Evolutionary conservation across 73 alveolate species (phyloP).

Genomic region (Tetrahymena elliotti): DNA sequence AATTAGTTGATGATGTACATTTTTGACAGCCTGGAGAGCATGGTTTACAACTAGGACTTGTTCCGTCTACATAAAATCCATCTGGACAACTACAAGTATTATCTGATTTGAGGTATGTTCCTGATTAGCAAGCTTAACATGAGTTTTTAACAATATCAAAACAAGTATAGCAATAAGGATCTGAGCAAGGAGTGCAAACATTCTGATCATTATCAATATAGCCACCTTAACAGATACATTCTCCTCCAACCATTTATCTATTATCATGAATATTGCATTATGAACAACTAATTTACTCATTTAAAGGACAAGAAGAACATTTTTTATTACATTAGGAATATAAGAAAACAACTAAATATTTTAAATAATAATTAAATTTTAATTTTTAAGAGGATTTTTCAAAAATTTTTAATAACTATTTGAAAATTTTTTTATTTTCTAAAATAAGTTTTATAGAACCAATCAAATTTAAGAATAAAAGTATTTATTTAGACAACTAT

Average conservation of each 20-base stretch:
- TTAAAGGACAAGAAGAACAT: background rate
- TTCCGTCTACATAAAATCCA: background rate
- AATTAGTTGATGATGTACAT: background rate
- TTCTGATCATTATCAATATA: background rate
- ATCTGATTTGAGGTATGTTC: background rate
- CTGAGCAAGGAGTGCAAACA: background rate
- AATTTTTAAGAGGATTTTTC: too few species aligned
- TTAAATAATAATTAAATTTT: background rate
- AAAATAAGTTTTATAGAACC: too few species aligned
- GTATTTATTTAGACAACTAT: too few species aligned
- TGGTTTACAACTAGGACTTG: background rate
- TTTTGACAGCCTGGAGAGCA: background rate
- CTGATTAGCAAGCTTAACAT: background rate
- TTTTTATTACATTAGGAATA: background rate
- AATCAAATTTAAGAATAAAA: too few species aligned
- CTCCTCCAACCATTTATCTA: background rate
- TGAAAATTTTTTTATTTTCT: too few species aligned
- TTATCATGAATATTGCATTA: background rate
- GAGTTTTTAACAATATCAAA: background rate
- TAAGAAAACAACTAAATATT: background rate
- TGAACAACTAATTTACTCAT: background rate
- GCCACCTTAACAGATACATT: background rate
- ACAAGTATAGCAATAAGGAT: background rate
- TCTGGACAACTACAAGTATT: background rate
- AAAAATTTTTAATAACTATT: background rate